Percentiles rank a stretch among this genome's conserved stretches.
Conservation (phyloP, 176 grass and related monocot genomes). For the bread wheat (Triticum aestivum) region IWGSC_CS_RefSeq_v2.1 NC_057803.1:98589770-98590269, state of each 20-base stretch:
- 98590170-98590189: slow-evolving; percentile 57
- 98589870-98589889: not conserved
- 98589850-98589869: not conserved
- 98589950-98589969: slow-evolving; percentile 95
- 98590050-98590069: slow-evolving; percentile 25
- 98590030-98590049: slow-evolving; percentile 81
- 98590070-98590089: slow-evolving; percentile 25
- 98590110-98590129: slow-evolving; percentile 79
- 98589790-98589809: not conserved
- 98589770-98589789: slow-evolving; percentile 8
- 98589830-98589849: not conserved
- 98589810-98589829: slow-evolving; percentile 5
- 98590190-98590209: slow-evolving; percentile 15
- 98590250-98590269: not conserved
- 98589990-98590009: slow-evolving; percentile 72
- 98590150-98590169: slow-evolving; percentile 98
- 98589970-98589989: slow-evolving; percentile 63
- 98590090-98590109: slow-evolving; percentile 5
- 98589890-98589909: slow-evolving; percentile 1
- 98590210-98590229: not conserved
- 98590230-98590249: slow-evolving; percentile 23
- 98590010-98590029: slow-evolving; percentile 87
- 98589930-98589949: slow-evolving; percentile 66
- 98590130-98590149: slow-evolving; percentile 78
- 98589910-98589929: not conserved